Percentiles rank a stretch among this genome's conserved stretches.
Conservation (phyloP, 2,329 filamentous ascomycete genomes). For the Botrytis sinoallii region DNA sequence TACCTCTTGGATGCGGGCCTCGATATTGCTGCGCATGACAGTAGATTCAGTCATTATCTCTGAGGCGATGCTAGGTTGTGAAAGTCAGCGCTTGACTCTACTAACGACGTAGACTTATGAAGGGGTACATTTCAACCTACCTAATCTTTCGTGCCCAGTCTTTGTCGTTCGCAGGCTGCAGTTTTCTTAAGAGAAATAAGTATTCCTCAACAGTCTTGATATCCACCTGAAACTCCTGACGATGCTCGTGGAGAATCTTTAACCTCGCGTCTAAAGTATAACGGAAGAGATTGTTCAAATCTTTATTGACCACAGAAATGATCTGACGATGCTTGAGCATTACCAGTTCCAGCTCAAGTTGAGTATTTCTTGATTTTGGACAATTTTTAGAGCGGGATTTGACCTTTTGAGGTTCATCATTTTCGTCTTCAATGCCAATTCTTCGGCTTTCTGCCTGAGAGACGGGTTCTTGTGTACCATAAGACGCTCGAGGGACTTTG, state of each 20-base stretch:
- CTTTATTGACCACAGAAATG: background rate
- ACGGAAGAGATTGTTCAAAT: background rate
- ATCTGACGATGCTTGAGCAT: background rate
- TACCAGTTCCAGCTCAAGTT: background rate
- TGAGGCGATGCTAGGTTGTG: background rate
- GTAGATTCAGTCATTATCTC: background rate
- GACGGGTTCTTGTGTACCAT: background rate
- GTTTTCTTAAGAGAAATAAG: background rate
- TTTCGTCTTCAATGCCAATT: background rate
- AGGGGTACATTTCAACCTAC: background rate
- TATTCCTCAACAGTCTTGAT: background rate
- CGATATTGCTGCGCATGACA: background rate
- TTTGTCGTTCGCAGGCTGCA: background rate
- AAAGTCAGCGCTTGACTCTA: background rate
- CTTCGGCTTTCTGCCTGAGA: background rate
- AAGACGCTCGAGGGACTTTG: background rate
- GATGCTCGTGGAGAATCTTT: background rate
- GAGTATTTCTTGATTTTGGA: no score
- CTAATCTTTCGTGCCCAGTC: background rate
- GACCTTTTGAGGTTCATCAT: fast-evolving
- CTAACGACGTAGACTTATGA: background rate
- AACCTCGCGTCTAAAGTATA: background rate
- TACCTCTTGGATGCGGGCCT: background rate
- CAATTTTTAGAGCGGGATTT: background rate
- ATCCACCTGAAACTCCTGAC: background rate